Evolutionary conservation across 441 rosid species (phyloP).

Genomic region (Erodium chrysanthum): DNA sequence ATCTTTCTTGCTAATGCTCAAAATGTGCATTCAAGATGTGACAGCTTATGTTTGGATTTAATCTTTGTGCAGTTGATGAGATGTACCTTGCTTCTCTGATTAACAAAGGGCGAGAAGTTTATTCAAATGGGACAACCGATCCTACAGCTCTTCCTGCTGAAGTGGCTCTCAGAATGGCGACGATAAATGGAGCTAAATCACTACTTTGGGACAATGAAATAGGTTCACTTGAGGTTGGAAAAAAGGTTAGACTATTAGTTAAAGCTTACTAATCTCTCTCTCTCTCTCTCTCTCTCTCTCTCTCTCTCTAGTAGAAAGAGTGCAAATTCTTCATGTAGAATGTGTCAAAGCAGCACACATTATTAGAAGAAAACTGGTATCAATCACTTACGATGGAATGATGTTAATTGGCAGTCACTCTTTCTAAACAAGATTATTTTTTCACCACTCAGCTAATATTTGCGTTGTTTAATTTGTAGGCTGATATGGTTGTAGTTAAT

Average conservation of each 20-base stretch:
- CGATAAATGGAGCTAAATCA: conserved; percentile 59
- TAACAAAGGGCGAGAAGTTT: conserved; percentile 54
- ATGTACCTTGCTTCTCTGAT: conserved; percentile 64
- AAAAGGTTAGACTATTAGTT: conserved; percentile 38
- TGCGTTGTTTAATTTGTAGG: conserved; percentile 31
- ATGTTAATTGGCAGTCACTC: neutral
- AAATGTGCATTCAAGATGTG: neutral
- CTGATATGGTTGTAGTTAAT: conserved; percentile 53
- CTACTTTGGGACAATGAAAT: conserved; percentile 67
- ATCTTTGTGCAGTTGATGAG: conserved; percentile 49
- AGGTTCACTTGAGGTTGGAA: conserved; percentile 60
- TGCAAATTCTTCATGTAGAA: neutral
- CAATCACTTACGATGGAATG: neutral
- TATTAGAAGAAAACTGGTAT: neutral
- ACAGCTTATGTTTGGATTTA: conserved; percentile 6
- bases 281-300: too few relatives aligned
- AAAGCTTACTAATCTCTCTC: neutral
- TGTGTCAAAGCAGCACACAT: neutral
- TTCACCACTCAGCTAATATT: neutral
- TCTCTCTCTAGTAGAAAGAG: neutral
- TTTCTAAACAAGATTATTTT: neutral
- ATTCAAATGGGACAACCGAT: conserved; percentile 39
- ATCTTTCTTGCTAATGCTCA: neutral
- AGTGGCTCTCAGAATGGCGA: conserved; percentile 48
- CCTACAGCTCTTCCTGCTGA: conserved; percentile 65